Evolutionary conservation across 441 rosid species (phyloP).

Genomic region (Mallotus repandus): DNA sequence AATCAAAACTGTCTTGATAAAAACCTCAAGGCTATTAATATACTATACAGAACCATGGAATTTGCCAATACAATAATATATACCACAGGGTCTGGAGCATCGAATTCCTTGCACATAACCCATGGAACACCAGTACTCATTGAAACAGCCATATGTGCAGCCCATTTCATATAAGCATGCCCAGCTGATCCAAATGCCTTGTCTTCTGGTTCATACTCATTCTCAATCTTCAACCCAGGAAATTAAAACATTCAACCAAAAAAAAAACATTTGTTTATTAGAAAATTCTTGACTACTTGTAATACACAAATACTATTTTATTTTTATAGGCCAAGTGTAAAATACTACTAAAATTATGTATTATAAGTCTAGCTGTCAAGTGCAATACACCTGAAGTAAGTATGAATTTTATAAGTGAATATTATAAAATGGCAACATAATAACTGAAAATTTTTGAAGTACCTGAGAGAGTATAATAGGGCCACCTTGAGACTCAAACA

Average conservation of each 20-base stretch:
- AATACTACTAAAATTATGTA: too few relatives aligned
- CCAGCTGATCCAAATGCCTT: slow-evolving; percentile 53
- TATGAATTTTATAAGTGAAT: too few relatives aligned
- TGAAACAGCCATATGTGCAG: slow-evolving; percentile 71
- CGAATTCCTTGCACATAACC: slow-evolving; percentile 90
- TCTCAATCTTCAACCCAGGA: slow-evolving; percentile 39
- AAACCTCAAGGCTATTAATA: too few relatives aligned
- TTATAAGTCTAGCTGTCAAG: too few relatives aligned
- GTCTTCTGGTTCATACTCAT: slow-evolving; percentile 66
- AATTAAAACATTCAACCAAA: not conserved
- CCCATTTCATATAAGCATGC: slow-evolving; percentile 62
- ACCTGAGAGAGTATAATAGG: slow-evolving; percentile 86
- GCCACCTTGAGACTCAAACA: slow-evolving; percentile 76
- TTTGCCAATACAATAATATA: not conserved
- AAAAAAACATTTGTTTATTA: too few relatives aligned
- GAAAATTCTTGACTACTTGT: too few relatives aligned
- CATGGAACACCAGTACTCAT: slow-evolving; percentile 77
- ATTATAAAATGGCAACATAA: too few relatives aligned
- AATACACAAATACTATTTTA: too few relatives aligned
- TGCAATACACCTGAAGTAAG: too few relatives aligned
- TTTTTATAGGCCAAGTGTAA: too few relatives aligned
- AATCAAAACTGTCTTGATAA: too few relatives aligned
- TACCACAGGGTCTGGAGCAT: slow-evolving; percentile 84
- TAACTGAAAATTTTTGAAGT: not conserved
- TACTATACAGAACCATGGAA: too few relatives aligned